Percentiles rank a stretch among this genome's conserved stretches.
These are phyloP conservation scores for Chimonanthus salicifolius DNA, from an alignment of 164 flowering plant species.

Conservation along the genomic window DNA sequence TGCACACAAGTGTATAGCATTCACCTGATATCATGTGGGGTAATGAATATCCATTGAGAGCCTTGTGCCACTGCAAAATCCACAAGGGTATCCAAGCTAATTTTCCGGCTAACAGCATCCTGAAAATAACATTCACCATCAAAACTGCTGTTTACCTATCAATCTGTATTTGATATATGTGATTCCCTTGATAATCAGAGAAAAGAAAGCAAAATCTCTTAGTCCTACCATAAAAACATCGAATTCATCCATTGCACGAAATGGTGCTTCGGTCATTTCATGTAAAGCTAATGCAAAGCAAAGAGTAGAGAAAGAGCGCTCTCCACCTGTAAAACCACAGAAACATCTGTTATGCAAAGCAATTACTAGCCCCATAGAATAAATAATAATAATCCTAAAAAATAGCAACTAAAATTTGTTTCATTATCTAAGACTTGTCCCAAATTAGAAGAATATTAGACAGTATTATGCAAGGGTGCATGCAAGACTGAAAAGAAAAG, in stretches of 20 bases:
- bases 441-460: no score
- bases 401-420: background rate
- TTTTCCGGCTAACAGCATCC: slow-evolving; percentile 97
- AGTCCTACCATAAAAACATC: slow-evolving; percentile 90
- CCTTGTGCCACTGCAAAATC: slow-evolving; percentile 84
- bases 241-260: slow-evolving; percentile 99
- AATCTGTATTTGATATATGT: background rate
- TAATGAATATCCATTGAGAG: slow-evolving; percentile 93
- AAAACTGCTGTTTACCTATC: background rate
- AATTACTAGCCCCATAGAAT: background rate
- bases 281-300: slow-evolving; percentile 95
- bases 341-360: background rate
- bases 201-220: background rate
- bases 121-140: slow-evolving; percentile 25
- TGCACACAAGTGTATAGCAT: background rate
- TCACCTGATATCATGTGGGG: slow-evolving; percentile 98
- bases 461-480: no score
- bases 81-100: slow-evolving; percentile 84
- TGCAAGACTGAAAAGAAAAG: no score
- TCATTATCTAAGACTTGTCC: background rate
- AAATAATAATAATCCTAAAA: background rate
- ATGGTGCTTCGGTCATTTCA: slow-evolving; percentile 88
- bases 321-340: slow-evolving; percentile 58
- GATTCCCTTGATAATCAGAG: background rate
- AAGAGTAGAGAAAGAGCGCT: slow-evolving; percentile 89